Evolutionary conservation across 257 asterid species (phyloP).

Genomic region (Solanum acaule): DNA sequence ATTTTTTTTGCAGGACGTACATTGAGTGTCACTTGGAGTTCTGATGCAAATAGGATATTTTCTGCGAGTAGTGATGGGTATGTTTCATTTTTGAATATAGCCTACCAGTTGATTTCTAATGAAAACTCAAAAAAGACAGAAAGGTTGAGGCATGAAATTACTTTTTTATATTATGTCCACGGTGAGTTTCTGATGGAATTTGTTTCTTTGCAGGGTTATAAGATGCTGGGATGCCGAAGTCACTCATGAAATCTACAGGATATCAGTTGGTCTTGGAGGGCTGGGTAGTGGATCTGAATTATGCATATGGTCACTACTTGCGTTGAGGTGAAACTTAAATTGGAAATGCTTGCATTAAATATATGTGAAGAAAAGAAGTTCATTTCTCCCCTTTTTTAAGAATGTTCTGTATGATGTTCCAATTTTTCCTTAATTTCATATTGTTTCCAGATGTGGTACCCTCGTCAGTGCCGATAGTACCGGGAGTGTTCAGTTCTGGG

Average conservation of each 20-base stretch:
- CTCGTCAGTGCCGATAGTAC: slow-evolving; percentile 79
- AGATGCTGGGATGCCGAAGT: slow-evolving; percentile 82
- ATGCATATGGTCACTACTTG: slow-evolving; percentile 82
- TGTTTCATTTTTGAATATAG: slow-evolving; percentile 5
- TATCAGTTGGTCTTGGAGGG: slow-evolving; percentile 79
- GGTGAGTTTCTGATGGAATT: not conserved
- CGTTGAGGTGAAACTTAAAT: slow-evolving; percentile 42
- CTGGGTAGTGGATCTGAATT: slow-evolving; percentile 56
- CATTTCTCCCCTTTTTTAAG: not conserved
- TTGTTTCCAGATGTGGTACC: slow-evolving; percentile 39
- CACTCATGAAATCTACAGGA: slow-evolving; percentile 63
- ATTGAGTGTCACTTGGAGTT: slow-evolving; percentile 83
- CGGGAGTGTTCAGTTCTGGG: slow-evolving; percentile 94
- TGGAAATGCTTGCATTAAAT: not conserved
- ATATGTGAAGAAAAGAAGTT: not conserved
- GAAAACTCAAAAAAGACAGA: not conserved
- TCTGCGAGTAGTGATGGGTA: slow-evolving; percentile 97
- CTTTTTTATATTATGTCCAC: not conserved
- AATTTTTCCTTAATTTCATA: not conserved
- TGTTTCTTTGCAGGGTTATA: slow-evolving; percentile 43
- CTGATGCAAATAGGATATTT: slow-evolving; percentile 61
- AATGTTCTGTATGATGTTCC: not conserved
- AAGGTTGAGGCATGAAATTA: not conserved
- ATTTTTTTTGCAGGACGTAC: slow-evolving; percentile 42
- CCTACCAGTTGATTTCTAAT: not conserved